Evolutionary conservation across 1,139 yeast species (phyloP), one percentile per base, ranked within the genome.

Genomic region (Nakaseomyces uthaithaninus): DNA sequence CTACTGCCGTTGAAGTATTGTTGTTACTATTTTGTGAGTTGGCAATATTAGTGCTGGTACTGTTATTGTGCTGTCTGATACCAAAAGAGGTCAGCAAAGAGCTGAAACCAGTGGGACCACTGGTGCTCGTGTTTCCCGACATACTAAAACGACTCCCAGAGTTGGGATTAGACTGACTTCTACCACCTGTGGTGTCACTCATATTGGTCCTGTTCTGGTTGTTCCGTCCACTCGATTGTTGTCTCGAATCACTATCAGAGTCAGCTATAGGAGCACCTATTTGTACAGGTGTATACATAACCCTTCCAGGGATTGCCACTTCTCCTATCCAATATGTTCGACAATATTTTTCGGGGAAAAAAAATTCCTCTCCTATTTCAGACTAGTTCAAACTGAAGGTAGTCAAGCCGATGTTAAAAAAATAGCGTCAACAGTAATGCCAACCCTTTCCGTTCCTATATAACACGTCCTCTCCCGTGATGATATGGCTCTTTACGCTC

Each of bases 51-150:
- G 24, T 31, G 35, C 35, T 31, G 8, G 8, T 12, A n/a, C 25
- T 31, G 25, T 31, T 31, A 24, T 37, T 42, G 15, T 40, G 46
- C 31, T 50, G 56, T 39, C 59, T 50, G 24, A 54, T 51, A n/a
- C 59, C 59, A 42, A 55, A 53, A 4, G 55, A 46, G 31, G 46
- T 52, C 37, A 54, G 40, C 23, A 55, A 38, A 4, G 54, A 47
- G 33, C 49, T 51, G 37, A 55, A 44, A 16, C 57, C 53, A 2
- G 17, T 31, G 2, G 35, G 54, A 49, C 57, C 55, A 22, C 55
- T 46, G 6, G 26, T 36, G n/a, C 23, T 30, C 3, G 23, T 17
- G 12, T 22, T 26, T 3, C 27, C 27, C n/a, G 40, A n/a, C 27
- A 4, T 37, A 18, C n/a, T 20, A 14, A 9, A 26, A n/a, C 26